Evolutionary conservation across 2,329 filamentous ascomycete species (phyloP), one percentile per base, ranked within the genome.

Genomic region (Neonectria punicea): DNA sequence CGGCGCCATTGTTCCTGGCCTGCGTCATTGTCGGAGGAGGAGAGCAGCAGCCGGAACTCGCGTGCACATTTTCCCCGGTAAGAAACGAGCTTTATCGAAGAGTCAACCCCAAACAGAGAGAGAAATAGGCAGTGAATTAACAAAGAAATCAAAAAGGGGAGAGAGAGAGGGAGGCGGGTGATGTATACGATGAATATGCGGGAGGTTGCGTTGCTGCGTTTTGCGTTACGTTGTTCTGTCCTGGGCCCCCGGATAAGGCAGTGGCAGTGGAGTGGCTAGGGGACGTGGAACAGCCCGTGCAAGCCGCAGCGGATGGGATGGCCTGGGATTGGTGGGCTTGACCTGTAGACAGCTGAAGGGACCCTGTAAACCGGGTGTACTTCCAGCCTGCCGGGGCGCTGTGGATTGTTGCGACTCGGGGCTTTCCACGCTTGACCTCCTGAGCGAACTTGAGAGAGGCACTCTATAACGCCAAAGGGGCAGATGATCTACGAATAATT

Each of bases 11-110:
- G 67, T 69, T 73, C 69, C 70, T 74, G 74, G 72, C 71, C 63
- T 73, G 74, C 64, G 73, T 75, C 78, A 80, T 80, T 71, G 70
- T 78, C 56, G 61, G 49, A 62, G 66, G 68, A 69, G 39, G 64
- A 59, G 65, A 63, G 67, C 49, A 65, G 64, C 57, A 74, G 64
- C 39, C 63, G 54, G 67, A 46, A 62, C 58, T 69, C 73, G 72
- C 66, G 63, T 70, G 72, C 63, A 70, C 73, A 74, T 74, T 57
- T 74, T 74, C 66, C 54, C 55, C 64, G 50, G 11, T 18, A 22
- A 16, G 43, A 14, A 30, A 36, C 3, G n/a, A 53, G 14, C 16
- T 16, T 11, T 7, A 7, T 36, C 36, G 28, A 28, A 28, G 46
- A 57, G 32, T 16, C 13, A n/a, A 32, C 18, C 36, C 36, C 36